A percentile compares a stretch with the other conserved stretches of the same genome.
phyloP scores from a whole-genome alignment of 257 asterid species.

The Solanum virginianum region DNA sequence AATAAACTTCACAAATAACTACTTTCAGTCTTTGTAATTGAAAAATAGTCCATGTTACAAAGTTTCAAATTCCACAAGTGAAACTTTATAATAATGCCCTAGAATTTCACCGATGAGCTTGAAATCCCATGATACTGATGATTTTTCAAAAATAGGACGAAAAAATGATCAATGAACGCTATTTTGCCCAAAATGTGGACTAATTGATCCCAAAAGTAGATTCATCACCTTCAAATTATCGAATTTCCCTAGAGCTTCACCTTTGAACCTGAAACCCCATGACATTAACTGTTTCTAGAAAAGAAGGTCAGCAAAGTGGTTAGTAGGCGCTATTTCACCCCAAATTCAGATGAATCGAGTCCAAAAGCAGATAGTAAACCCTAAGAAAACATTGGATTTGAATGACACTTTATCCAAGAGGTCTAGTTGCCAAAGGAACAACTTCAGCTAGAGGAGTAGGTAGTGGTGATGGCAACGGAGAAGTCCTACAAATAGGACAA shows the following conservation, averaged over 20 bases:
- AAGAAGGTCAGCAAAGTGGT: neutral
- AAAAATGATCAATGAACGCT: neutral
- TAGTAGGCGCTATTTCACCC: neutral
- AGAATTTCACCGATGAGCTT: too few relatives aligned
- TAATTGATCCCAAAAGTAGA: neutral
- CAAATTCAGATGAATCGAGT: neutral
- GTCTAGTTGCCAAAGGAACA: slow-evolving; percentile 57
- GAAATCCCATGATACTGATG: neutral
- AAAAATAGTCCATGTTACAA: accelerated
- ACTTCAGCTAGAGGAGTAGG: slow-evolving; percentile 82
- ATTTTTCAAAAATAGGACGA: neutral
- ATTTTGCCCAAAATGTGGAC: neutral
- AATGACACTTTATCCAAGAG: slow-evolving; percentile 14
- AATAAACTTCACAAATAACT: neutral
- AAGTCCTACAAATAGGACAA: slow-evolving; percentile 84
- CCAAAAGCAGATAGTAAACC: accelerated
- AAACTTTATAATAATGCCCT: accelerated
- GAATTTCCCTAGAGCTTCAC: neutral
- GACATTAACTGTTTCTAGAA: accelerated
- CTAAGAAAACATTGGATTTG: neutral
- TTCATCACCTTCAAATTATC: neutral
- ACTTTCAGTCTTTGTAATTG: neutral
- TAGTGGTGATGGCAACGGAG: slow-evolving; percentile 73
- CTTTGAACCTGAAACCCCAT: neutral
- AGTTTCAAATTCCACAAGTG: neutral